phyloP scores from a whole-genome alignment of 345 rosid species.

The Gossypium raimondii region DNA sequence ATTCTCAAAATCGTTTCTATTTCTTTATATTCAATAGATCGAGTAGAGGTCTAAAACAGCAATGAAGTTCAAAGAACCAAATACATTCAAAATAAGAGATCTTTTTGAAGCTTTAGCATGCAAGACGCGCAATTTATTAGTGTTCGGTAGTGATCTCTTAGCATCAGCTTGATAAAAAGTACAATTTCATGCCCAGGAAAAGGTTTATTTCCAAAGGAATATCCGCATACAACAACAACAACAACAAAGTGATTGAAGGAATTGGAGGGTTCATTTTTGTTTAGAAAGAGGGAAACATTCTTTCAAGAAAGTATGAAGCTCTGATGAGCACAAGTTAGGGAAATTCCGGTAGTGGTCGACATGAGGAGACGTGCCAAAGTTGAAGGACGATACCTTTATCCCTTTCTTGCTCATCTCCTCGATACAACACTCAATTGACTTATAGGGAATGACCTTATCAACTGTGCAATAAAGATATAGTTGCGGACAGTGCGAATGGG shows the following conservation, averaged over 20 bases:
- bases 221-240: neutral
- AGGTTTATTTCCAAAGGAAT: neutral
- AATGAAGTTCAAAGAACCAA: neutral
- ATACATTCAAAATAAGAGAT: neutral
- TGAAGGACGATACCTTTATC: slow-evolving; percentile 41
- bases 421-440: slow-evolving; percentile 50
- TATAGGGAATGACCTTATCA: slow-evolving; percentile 65
- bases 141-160: neutral
- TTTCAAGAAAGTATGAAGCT: slow-evolving; percentile 50
- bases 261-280: slow-evolving; percentile 20
- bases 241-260: neutral
- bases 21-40: neutral
- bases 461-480: slow-evolving; percentile 81
- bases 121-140: neutral
- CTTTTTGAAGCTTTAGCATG: neutral
- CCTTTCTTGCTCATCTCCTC: slow-evolving; percentile 57
- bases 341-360: slow-evolving; percentile 76
- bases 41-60: neutral
- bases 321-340: slow-evolving; percentile 51
- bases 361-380: slow-evolving; percentile 70
- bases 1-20: too few relatives aligned
- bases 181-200: neutral
- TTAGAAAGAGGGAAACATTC: slow-evolving; percentile 44
- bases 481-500: slow-evolving; percentile 66
- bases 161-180: neutral